These are phyloP conservation scores for Metschnikowia sp. DNA, from an alignment of 805 yeast genomes.

Conservation along the genomic window DNA sequence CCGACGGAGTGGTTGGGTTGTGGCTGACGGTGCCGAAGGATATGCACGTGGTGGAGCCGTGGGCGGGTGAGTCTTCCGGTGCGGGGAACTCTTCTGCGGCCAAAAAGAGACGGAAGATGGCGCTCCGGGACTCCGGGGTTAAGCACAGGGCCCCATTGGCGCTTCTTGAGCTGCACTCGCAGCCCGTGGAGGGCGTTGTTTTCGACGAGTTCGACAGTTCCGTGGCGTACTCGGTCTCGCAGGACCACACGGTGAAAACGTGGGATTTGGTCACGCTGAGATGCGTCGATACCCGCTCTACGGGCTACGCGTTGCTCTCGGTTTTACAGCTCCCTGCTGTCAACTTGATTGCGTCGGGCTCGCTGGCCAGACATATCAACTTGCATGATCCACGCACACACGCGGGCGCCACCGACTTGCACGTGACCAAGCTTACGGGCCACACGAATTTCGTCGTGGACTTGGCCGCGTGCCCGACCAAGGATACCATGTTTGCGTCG, in stretches of 20 bases:
- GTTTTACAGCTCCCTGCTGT: slow-evolving; percentile 63
- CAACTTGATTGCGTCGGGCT: slow-evolving; percentile 84
- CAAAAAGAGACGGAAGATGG: slow-evolving; percentile 83
- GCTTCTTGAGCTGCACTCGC: slow-evolving; percentile 73
- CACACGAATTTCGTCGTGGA: slow-evolving; percentile 89
- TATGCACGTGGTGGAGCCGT: slow-evolving; percentile 51
- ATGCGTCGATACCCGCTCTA: slow-evolving; percentile 82
- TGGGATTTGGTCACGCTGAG: slow-evolving; percentile 92
- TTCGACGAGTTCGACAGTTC: slow-evolving; percentile 72
- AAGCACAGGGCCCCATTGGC: slow-evolving; percentile 82
- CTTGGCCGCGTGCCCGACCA: slow-evolving; percentile 69
- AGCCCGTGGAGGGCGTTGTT: slow-evolving; percentile 82
- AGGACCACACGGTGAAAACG: slow-evolving; percentile 91
- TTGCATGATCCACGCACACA: slow-evolving; percentile 84
- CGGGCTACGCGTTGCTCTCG: slow-evolving; percentile 81
- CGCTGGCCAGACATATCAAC: slow-evolving; percentile 95
- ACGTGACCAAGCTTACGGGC: slow-evolving; percentile 73
- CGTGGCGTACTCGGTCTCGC: slow-evolving; percentile 91
- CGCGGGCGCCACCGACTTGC: slow-evolving; percentile 54
- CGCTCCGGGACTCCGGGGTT: slow-evolving; percentile 69
- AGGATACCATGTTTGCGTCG: slow-evolving; percentile 78
- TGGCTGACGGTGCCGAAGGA: slow-evolving; percentile 90
- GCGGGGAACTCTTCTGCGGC: slow-evolving; percentile 63
- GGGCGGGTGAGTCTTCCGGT: slow-evolving; percentile 11
- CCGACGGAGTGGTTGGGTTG: slow-evolving; percentile 73